Evolutionary conservation across 345 rosid genomes (phyloP).

Genomic region (Citrus mangshanensis): DNA sequence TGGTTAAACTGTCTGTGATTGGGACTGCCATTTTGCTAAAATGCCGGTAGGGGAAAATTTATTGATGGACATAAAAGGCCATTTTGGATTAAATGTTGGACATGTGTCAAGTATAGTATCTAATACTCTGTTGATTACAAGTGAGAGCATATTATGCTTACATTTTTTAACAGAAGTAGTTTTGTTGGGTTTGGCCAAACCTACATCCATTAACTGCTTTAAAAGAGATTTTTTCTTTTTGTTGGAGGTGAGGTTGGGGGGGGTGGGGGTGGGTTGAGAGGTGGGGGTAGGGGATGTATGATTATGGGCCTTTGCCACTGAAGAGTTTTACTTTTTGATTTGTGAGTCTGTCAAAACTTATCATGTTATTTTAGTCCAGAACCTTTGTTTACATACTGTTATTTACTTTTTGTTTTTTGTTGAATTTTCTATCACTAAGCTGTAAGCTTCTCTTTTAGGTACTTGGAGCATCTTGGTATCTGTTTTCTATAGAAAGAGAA

Average conservation of each 20-base stretch:
- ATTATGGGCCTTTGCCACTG: too few species aligned
- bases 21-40: too few species aligned
- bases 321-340: too few species aligned
- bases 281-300: too few species aligned
- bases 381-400: background rate
- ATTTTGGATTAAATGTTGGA: background rate
- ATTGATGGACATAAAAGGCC: background rate
- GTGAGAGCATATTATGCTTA: background rate
- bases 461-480: constrained; percentile 87
- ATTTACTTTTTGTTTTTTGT: background rate
- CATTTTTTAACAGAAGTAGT: background rate
- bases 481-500: constrained; percentile 67
- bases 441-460: constrained; percentile 33
- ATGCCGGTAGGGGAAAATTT: too few species aligned
- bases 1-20: background rate
- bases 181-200: background rate
- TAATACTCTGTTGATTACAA: background rate
- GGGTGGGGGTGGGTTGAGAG: too few species aligned
- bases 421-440: background rate
- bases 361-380: background rate
- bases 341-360: too few species aligned
- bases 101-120: background rate
- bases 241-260: too few species aligned
- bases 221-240: background rate
- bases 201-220: background rate